Base-by-base conservation (phyloP, 352 stramenopile genomes). In the Phytophthora cryptogea region DNA sequence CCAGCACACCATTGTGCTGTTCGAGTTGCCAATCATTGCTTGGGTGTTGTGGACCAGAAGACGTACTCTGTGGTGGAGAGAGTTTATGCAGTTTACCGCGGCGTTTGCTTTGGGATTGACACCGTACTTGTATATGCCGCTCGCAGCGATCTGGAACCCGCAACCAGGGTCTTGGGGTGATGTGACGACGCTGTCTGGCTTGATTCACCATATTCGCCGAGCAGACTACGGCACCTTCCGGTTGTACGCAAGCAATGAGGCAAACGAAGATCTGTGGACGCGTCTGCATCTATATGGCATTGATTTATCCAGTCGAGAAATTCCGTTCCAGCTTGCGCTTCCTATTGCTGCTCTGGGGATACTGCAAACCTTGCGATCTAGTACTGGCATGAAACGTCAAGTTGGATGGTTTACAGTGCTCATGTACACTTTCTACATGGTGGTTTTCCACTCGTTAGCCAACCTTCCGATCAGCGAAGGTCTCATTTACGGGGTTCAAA, bases 1-100 rank as follows among this genome's bases (percentile, higher is more conserved):
- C 67, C 96, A 99, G 70, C 96, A 99, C 76, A 98, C 95, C 17
- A 95, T 95, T 26, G 78, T 99, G 32, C 62, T 99, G 9, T 96
- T 97, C 41, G 87, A 96, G 41, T 40, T 95, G 4, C 95, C 95
- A 14, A 83, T 98, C 58, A 69, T 96, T 31, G 17, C 59, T 28
- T 96, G 79, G 64, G 83, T 96, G 36, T 54, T 97, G 20, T 88
- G 61, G 59, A 82, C 71, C 1, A 68, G 74, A 42, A 55, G 71
- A 45, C 11, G 17, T 8, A 69, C 60, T 9, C 39, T 86, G 0
- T 66, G 68, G 40, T 54, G 64, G 13, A 63, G 49, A 31, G 70
- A 84, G 49, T 46, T 97, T 10, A 27, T 59, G 3, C 31, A 69
- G 13, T 57, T 94, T 4, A 66, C 64, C 23, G 33, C 59, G 3